Evolutionary conservation across 148 eudicot genomes (phyloP), one percentile per base, ranked within the genome.

Genomic region (Rhododendron vialii): DNA sequence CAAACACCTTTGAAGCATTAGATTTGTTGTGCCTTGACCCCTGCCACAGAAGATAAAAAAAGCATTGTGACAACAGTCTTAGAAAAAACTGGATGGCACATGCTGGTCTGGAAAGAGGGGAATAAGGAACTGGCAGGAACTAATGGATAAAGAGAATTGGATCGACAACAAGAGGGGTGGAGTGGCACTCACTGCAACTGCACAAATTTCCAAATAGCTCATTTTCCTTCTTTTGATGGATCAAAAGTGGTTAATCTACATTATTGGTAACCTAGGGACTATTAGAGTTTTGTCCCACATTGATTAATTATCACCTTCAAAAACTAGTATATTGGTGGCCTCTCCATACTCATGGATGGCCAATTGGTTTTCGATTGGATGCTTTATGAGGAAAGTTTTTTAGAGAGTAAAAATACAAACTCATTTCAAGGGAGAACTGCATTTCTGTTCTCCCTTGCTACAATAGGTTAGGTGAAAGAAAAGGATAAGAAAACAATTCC

Each of bases 1-100:
- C 88, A 80, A 83, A 86, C 86, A 85, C 90, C 90, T 88, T 89
- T 74, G 81, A 75, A 82, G 59, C 85, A 78, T 89, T 85, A 82
- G 87, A 85, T 38, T 87, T 89, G 83, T 81, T 85, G 57, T 67
- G 76, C 76, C 76, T 30, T 71, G 76, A 71, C 41, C 20, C 41
- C 76, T 71, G 76, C 41, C 76, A 71, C 33, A 30, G 1, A 33
- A 71, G 76, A 30, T 33, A 71, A 71, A 69, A 36, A 69, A 13
- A 30, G 76, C 36, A 30, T 71, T 33, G 38, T 71, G 36, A 71
- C 41, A 5, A 71, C 5, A 12, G 35, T 11, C 33, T 3, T 12
- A 67, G 75, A 69, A 69, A 33, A 69, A 69, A 30, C 8, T 71
- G 38, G 7, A 33, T 71, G 38, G 41, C 76, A 71, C 76, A 14